These are phyloP conservation scores for Hanseniaspora occidentalis DNA, from an alignment of 805 yeast genomes.

Conservation along the genomic window DNA sequence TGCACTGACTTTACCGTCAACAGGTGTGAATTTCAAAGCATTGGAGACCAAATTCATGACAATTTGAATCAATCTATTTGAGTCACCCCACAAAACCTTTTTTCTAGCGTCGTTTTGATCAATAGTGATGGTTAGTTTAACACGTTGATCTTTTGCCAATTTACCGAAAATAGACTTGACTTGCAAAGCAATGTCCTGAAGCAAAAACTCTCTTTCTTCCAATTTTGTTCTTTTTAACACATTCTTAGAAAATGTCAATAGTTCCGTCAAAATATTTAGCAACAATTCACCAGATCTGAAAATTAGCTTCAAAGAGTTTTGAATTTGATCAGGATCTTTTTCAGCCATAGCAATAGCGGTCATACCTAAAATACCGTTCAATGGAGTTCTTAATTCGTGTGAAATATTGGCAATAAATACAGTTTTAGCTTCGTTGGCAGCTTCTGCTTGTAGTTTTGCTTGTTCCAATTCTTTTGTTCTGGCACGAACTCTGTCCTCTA, in stretches of 20 bases:
- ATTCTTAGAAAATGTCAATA: slow-evolving; percentile 80
- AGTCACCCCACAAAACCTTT: slow-evolving; percentile 72
- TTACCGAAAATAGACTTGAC: slow-evolving; percentile 75
- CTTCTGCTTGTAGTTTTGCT: slow-evolving; percentile 80
- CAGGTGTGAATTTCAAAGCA: slow-evolving; percentile 85
- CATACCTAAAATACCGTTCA: slow-evolving; percentile 94
- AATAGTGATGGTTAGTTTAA: slow-evolving; percentile 48
- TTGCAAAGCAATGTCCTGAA: slow-evolving; percentile 72
- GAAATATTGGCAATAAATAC: slow-evolving; percentile 86
- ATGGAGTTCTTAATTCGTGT: slow-evolving; percentile 88
- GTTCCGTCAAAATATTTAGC: slow-evolving; percentile 79
- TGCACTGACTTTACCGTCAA: slow-evolving; percentile 68
- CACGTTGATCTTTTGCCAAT: slow-evolving; percentile 65
- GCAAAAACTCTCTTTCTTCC: slow-evolving; percentile 68
- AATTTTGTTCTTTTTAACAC: slow-evolving; percentile 73
- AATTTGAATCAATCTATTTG: slow-evolving; percentile 81
- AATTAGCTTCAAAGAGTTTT: slow-evolving; percentile 66
- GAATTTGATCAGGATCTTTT: slow-evolving; percentile 50
- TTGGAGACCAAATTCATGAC: slow-evolving; percentile 88
- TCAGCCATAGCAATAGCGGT: slow-evolving; percentile 91
- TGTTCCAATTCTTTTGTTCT: slow-evolving; percentile 83
- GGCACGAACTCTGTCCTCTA: slow-evolving; percentile 79
- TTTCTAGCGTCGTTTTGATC: slow-evolving; percentile 48
- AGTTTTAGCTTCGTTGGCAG: slow-evolving; percentile 94
- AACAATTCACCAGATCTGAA: slow-evolving; percentile 86